These are phyloP conservation scores for Nelumbo lutea DNA, from an alignment of 164 flowering plant genomes.

Conservation along the genomic window DNA sequence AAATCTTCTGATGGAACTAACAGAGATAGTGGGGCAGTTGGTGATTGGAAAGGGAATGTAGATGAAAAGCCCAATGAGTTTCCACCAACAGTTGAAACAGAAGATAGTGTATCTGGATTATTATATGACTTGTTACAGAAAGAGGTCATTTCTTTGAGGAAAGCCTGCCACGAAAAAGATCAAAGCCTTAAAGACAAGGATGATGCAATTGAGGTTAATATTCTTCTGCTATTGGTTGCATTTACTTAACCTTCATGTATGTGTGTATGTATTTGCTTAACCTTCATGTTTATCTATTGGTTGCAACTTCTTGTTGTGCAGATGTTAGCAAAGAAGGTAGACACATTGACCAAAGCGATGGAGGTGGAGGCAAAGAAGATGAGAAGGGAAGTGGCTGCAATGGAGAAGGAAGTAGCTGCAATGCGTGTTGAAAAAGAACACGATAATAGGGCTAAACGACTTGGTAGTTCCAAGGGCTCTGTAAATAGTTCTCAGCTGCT, in stretches of 20 bases:
- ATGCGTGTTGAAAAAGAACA: conserved; percentile 75
- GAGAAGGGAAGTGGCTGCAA: conserved; percentile 77
- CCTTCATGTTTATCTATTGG: background rate
- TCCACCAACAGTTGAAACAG: conserved; percentile 31
- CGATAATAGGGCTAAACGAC: conserved; percentile 54
- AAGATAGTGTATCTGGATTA: conserved; percentile 54
- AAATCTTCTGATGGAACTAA: conserved; percentile 41
- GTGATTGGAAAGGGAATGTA: conserved; percentile 37
- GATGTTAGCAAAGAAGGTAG: conserved; percentile 83
- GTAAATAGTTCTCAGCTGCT: conserved; percentile 47
- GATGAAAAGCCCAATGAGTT: conserved; percentile 50
- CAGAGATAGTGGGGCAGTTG: conserved; percentile 34
- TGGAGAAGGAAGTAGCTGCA: conserved; percentile 79
- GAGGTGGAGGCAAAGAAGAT: conserved; percentile 81
- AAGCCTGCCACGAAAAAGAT: conserved; percentile 71
- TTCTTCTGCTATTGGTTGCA: background rate
- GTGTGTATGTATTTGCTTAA: no score
- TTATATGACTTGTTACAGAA: conserved; percentile 71
- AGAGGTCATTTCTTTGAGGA: conserved; percentile 65
- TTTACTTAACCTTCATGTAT: no score
- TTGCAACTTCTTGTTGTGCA: conserved; percentile 11
- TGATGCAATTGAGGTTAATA: conserved; percentile 70
- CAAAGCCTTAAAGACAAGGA: conserved; percentile 81
- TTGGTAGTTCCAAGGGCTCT: conserved; percentile 38
- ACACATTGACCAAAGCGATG: conserved; percentile 73